phyloP scores from a whole-genome alignment of 2,329 filamentous ascomycete species.

The Sarocladium brachiariae region DNA sequence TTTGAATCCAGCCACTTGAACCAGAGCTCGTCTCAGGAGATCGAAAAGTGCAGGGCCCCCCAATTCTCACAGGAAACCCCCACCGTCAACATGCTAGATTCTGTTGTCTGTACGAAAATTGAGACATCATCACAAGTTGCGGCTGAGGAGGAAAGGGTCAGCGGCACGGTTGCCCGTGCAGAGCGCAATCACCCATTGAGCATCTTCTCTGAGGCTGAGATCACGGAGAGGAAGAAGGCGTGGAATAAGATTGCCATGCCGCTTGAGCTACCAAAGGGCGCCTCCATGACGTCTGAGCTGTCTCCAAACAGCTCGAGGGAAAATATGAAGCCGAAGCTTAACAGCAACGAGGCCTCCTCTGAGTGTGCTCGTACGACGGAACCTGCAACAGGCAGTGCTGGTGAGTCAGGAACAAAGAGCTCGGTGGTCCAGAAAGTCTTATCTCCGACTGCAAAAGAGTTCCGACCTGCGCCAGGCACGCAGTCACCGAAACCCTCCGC shows the following conservation, averaged over 20 bases:
- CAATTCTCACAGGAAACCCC: neutral
- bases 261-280: conserved; percentile 17
- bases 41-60: too few species aligned
- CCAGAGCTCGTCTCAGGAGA: too few species aligned
- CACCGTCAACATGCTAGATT: neutral
- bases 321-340: conserved; percentile 2
- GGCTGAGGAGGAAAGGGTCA: too few species aligned
- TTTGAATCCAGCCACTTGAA: too few species aligned
- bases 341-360: conserved; percentile 1
- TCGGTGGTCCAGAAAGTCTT: too few species aligned
- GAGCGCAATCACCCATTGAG: conserved; percentile 2
- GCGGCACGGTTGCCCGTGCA: neutral
- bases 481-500: too few species aligned
- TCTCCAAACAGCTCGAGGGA: neutral
- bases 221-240: conserved; percentile 23
- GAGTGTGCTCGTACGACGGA: too few species aligned
- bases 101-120: neutral
- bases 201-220: conserved; percentile 24
- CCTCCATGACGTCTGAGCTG: neutral
- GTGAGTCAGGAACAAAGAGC: too few species aligned
- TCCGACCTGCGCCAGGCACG: too few species aligned
- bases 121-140: neutral
- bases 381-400: too few species aligned
- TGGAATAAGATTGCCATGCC: conserved; percentile 30
- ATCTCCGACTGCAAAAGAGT: too few species aligned